Conservation (phyloP, 148 eudicot species). For the Rhododendron molle region DNA sequence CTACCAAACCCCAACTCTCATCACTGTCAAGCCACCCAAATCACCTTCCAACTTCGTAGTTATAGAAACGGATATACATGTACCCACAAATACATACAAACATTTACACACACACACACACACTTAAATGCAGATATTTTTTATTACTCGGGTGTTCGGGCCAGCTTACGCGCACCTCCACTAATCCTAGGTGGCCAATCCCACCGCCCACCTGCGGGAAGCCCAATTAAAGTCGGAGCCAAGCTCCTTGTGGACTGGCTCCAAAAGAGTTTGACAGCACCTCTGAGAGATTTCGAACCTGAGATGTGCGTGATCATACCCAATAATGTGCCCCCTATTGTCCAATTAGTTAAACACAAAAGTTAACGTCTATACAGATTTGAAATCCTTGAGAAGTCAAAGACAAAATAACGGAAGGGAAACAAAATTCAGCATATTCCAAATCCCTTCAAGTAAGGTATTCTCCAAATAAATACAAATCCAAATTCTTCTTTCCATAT, state of each 20-base stretch:
- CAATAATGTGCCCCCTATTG: neutral
- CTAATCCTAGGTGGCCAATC: neutral
- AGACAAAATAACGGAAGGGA: neutral
- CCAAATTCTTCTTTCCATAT: neutral
- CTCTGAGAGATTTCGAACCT: neutral
- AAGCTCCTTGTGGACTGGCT: neutral
- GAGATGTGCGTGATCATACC: neutral
- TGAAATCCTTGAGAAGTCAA: neutral
- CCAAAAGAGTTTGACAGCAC: neutral
- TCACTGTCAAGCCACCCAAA: conserved; percentile 1
- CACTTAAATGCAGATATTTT: neutral
- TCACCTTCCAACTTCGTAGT: neutral
- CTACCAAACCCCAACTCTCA: conserved; percentile 11
- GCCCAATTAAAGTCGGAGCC: too few species aligned
- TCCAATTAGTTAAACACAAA: neutral
- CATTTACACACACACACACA: neutral
- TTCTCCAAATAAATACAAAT: neutral
- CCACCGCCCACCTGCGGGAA: neutral
- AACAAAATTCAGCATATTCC: neutral
- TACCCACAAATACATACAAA: neutral
- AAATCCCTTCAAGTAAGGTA: neutral
- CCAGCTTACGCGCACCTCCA: too few species aligned
- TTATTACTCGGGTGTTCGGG: too few species aligned
- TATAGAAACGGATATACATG: neutral
- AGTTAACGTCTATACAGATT: neutral